Evolutionary conservation across 306 rosid species (phyloP), one percentile per base, ranked within the genome.

Genomic region (Clitoria ternatea): DNA sequence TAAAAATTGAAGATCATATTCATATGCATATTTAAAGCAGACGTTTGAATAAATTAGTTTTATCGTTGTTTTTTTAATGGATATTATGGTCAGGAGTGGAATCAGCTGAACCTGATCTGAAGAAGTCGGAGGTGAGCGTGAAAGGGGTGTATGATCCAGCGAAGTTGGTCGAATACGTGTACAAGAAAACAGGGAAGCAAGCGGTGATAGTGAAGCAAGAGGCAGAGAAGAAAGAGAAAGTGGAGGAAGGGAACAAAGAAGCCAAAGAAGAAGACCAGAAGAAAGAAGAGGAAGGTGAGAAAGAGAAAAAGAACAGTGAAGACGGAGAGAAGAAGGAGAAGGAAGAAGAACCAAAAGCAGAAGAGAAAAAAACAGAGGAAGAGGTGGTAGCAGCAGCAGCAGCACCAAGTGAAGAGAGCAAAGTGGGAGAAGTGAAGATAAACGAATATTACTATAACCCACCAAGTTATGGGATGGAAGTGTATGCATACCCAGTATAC

Each of bases 21-120:
- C n/a, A n/a, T n/a, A n/a, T n/a, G n/a, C n/a, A n/a, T n/a, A n/a
- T n/a, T n/a, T n/a, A n/a, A n/a, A n/a, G n/a, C n/a, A n/a, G n/a
- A n/a, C n/a, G n/a, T n/a, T n/a, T n/a, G n/a, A 26, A 54, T 39
- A 15, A 2, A 22, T 0, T 10, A 10, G 15, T 2, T 1, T 8
- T 27, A 76, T 15, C 61, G 32, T 29, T 18, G 12, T 77, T 39
- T 48, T 72, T 36, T n/a, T 7, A 15, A 7, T 30, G 3, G 4
- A 30, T 17, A 43, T 44, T 70, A 1, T 6, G 52, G n/a, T n/a
- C 64, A 93, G 98, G 97, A 6, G 98, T 93, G 87, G 96, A 93
- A 75, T 81, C 84, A 19, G 97, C 82, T 0, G 95, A 87, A 27
- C 66, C 98, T 0, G 96, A 93, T 88, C 80, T 90, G 45, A 88